Conservation (phyloP, 1,284 basidiomycete genomes). For the Ustilago esculenta region DNA sequence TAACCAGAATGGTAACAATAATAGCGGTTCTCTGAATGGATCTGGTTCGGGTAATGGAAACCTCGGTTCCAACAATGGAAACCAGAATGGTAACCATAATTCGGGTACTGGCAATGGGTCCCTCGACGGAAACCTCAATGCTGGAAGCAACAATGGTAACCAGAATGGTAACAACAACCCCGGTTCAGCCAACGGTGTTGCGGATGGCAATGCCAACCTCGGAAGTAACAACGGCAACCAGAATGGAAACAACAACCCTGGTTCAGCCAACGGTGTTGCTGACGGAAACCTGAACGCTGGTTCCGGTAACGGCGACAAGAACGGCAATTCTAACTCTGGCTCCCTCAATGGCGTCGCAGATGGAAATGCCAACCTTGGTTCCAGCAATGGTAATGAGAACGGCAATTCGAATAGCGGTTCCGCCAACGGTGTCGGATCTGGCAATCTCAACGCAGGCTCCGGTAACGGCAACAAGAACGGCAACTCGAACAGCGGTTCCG, state of each 20-base stretch:
- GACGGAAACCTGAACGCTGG: conserved; percentile 30
- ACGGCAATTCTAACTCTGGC: conserved; percentile 5
- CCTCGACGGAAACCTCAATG: conserved; percentile 12
- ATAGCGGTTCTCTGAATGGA: conserved; percentile 14
- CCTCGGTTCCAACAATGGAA: conserved; percentile 10
- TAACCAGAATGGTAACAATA: conserved; percentile 22
- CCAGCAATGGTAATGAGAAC: conserved; percentile 16
- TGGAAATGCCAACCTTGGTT: conserved; percentile 20
- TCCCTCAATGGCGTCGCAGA: conserved; percentile 14
- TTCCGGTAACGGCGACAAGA: conserved; percentile 17
- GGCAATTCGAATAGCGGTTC: conserved; percentile 18
- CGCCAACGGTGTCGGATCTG: conserved; percentile 9
- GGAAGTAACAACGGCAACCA: conserved; percentile 19
- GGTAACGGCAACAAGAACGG: conserved; percentile 16
- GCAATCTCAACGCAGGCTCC: conserved; percentile 6
- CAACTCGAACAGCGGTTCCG: conserved; percentile 5
- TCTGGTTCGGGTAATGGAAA: conserved; percentile 9
- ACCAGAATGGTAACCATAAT: conserved; percentile 22
- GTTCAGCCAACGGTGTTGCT: conserved; percentile 18
- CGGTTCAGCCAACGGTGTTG: conserved; percentile 20
- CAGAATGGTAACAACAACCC: conserved; percentile 21
- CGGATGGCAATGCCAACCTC: conserved; percentile 16
- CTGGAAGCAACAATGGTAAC: conserved; percentile 23
- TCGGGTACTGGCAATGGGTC: conserved; percentile 5
- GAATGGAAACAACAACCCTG: conserved; percentile 25